Conservation (phyloP, 768 basidiomycete species). For the Chalciporus sphaerocephalus region DNA sequence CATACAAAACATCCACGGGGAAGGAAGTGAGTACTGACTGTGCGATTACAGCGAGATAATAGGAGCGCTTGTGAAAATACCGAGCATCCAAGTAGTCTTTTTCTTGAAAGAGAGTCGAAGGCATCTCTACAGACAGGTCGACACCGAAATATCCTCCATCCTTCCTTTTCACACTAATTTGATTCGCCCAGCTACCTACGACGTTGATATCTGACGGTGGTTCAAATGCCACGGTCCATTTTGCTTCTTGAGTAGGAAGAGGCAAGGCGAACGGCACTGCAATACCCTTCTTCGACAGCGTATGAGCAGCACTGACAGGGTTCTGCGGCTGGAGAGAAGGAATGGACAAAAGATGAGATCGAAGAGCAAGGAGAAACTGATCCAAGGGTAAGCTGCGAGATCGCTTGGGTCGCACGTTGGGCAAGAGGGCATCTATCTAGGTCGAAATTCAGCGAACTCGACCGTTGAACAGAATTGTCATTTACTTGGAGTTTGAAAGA, state of each 20-base stretch:
- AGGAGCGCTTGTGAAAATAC: slow-evolving; percentile 89
- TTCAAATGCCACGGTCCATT: slow-evolving; percentile 86
- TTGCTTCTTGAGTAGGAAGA: slow-evolving; percentile 68
- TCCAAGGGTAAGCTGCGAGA: slow-evolving; percentile 57
- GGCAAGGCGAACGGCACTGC: slow-evolving; percentile 69
- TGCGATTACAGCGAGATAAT: slow-evolving; percentile 80
- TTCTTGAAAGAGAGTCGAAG: slow-evolving; percentile 84
- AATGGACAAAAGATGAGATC: slow-evolving; percentile 58
- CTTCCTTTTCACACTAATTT: slow-evolving; percentile 66
- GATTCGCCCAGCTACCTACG: slow-evolving; percentile 85
- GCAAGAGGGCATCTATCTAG: slow-evolving; percentile 77
- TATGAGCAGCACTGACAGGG: slow-evolving; percentile 60
- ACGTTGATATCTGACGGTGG: slow-evolving; percentile 72
- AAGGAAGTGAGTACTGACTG: slow-evolving; percentile 48
- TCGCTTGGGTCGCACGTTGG: slow-evolving; percentile 63
- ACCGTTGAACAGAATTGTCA: not conserved
- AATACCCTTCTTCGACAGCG: slow-evolving; percentile 49
- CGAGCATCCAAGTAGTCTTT: slow-evolving; percentile 90
- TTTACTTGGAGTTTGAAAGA: slow-evolving; percentile 82
- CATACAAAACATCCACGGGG: slow-evolving; percentile 57
- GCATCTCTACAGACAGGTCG: slow-evolving; percentile 86
- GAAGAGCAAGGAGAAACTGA: slow-evolving; percentile 62
- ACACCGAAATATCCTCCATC: slow-evolving; percentile 63
- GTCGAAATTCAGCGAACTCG: slow-evolving; percentile 8
- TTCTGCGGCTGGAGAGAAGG: slow-evolving; percentile 55